phyloP scores from a whole-genome alignment of 345 rosid species.

The Hibiscus syriacus region DNA sequence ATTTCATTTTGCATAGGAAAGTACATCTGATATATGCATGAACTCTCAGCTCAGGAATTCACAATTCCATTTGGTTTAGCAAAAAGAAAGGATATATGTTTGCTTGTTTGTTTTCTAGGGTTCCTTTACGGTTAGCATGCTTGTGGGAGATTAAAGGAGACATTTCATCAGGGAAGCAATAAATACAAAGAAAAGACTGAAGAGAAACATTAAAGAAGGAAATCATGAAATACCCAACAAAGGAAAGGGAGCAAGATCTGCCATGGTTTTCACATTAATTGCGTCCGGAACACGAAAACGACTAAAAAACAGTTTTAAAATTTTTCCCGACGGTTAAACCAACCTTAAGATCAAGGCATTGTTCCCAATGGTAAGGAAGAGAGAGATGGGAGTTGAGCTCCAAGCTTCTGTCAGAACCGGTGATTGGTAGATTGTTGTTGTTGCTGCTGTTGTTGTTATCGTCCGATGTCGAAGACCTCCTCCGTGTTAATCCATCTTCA shows the following conservation, averaged over 20 bases:
- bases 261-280: constrained; percentile 47
- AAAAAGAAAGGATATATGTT: background rate
- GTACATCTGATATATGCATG: no score
- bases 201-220: constrained; percentile 18
- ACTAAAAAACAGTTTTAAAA: constrained; percentile 13
- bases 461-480: background rate
- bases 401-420: constrained; percentile 41
- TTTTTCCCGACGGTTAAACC: background rate
- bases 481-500: background rate
- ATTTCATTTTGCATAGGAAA: no score
- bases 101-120: background rate
- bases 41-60: no score
- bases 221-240: background rate
- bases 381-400: constrained; percentile 71
- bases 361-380: constrained; percentile 81
- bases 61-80: no score
- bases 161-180: constrained; percentile 13
- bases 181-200: constrained; percentile 17
- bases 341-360: constrained; percentile 90
- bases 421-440: constrained; percentile 15
- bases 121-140: background rate
- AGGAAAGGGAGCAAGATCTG: constrained; percentile 34
- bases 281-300: constrained; percentile 26
- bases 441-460: background rate
- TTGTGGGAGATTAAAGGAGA: constrained; percentile 15